These are phyloP conservation scores for Thozetella sp. DNA, from an alignment of 495 filamentous ascomycete species.

Conservation along the genomic window DNA sequence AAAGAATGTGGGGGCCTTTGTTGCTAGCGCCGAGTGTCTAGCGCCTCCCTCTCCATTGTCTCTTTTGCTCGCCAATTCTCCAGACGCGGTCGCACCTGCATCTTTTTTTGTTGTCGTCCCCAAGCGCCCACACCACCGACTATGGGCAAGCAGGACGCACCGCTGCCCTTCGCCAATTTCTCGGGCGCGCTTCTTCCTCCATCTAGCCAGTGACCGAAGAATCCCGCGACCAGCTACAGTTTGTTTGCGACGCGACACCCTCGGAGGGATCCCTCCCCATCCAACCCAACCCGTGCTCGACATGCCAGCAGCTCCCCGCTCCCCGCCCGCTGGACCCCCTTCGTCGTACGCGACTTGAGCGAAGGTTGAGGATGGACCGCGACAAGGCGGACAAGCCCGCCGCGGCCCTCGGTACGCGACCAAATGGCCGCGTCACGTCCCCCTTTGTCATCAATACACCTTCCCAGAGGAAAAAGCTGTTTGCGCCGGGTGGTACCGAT, in stretches of 20 bases:
- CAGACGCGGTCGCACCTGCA: not conserved
- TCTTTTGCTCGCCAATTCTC: conserved; percentile 2
- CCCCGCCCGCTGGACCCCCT: not conserved
- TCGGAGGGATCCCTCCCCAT: not conserved
- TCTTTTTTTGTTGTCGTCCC: not conserved
- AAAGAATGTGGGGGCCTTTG: not conserved
- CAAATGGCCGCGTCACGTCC: conserved; percentile 19
- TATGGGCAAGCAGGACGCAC: not conserved
- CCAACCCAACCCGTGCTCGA: not conserved
- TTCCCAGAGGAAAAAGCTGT: conserved; percentile 18
- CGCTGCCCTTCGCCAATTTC: not conserved
- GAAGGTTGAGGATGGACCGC: conserved; percentile 26
- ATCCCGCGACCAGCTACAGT: not conserved
- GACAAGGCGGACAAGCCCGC: conserved; percentile 7
- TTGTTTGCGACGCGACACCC: not conserved
- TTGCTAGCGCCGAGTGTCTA: not conserved
- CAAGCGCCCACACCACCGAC: not conserved
- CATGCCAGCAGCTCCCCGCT: conserved; percentile 1
- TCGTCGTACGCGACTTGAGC: not conserved
- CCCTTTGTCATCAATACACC: conserved; percentile 23
- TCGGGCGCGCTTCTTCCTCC: not conserved
- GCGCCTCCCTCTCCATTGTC: not conserved
- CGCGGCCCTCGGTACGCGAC: conserved; percentile 1
- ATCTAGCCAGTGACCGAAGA: not conserved
- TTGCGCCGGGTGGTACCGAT: conserved; percentile 16